Percentiles rank a stretch among this genome's conserved stretches.
Conservation (phyloP, 208 protist genomes). For the Trypanosoma melophagium region DNA sequence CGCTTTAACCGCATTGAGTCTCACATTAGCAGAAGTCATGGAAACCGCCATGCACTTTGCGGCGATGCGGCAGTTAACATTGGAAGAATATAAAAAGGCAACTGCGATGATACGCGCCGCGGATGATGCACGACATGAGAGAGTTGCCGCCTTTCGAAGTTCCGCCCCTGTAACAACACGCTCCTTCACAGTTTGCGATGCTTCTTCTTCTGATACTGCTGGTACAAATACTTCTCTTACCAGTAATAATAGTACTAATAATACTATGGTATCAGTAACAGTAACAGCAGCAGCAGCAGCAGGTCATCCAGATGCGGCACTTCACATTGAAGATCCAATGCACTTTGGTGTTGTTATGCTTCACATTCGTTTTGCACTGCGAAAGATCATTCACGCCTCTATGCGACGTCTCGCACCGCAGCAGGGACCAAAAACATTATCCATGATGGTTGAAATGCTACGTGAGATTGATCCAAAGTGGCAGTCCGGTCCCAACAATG, state of each 20-base stretch:
- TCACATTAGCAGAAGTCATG: slow-evolving; percentile 66
- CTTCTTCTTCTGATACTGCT: not conserved
- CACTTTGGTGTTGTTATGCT: slow-evolving; percentile 81
- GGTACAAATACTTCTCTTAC: not conserved
- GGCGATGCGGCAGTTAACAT: slow-evolving; percentile 40
- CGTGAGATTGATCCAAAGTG: slow-evolving; percentile 38
- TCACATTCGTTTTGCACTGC: slow-evolving; percentile 80
- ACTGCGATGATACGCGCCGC: slow-evolving; percentile 66
- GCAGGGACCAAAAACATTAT: slow-evolving; percentile 52
- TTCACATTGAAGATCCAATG: slow-evolving; percentile 69
- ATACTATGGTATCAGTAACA: not conserved
- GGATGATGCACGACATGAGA: slow-evolving; percentile 67
- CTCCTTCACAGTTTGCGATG: not conserved
- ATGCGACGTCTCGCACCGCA: slow-evolving; percentile 63
- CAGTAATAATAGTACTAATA: not conserved
- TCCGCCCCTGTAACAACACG: slow-evolving; percentile 18
- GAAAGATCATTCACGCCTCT: slow-evolving; percentile 80
- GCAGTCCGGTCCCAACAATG: slow-evolving; percentile 26
- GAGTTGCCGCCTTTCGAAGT: slow-evolving; percentile 47
- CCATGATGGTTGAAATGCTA: slow-evolving; percentile 65
- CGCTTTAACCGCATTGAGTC: slow-evolving; percentile 56
- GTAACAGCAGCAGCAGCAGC: not conserved
- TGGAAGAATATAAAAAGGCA: slow-evolving; percentile 45
- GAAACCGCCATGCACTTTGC: slow-evolving; percentile 75
- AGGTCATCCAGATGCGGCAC: slow-evolving; percentile 49